Base-by-base conservation (phyloP, 148 eudicot species). In the Arbutus unedo region DNA sequence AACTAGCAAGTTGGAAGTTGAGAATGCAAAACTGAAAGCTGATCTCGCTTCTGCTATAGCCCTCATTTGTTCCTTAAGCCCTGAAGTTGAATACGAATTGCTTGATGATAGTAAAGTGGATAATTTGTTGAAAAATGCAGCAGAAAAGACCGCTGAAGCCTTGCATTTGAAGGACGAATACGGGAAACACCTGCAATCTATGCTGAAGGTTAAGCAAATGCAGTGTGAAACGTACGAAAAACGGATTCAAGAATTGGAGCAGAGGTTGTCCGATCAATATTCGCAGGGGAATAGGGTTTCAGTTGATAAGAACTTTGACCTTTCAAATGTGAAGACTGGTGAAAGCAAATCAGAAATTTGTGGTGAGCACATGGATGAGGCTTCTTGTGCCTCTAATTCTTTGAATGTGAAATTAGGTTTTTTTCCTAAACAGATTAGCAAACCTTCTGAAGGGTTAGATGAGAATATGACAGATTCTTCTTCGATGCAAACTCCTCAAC, bases 1-100 rank as follows among this genome's bases (percentile, higher is more conserved):
- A 73, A 94, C 99, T 84, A 91, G 97, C 87, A 93, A 88, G 79
- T 74, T 94, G 86, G 99, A 97, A 86, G 99, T 97, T 66, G 98
- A 97, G 85, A 97, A 97, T 87, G 98, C 99, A 45, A 94, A 92
- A 62, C 85, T 97, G 64, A 95, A 91, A 88, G 99, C 98, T 44
- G 99, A 94, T 53, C 96, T 97, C 77, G 99, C 99, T 87, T 93
- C 99, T 54, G 94, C 95, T 70, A 92, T 97, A 84, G 98, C 99
- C 6, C 23, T 86, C 6, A 85, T 93, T 54, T 97, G 98, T 87
- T 93, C 92, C 59, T 85, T 91, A 45, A 71, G 88, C 78, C 87
- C 91, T 79, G 97, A 93, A 31, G 51, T 86, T n/a, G 97, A 89
- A 64, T 91, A 88, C 83, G 92, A 87, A 70, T 88, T 87, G 0